These are phyloP conservation scores for Coffea humblotiana DNA, from an alignment of 305 asterid genomes.

Conservation along the genomic window DNA sequence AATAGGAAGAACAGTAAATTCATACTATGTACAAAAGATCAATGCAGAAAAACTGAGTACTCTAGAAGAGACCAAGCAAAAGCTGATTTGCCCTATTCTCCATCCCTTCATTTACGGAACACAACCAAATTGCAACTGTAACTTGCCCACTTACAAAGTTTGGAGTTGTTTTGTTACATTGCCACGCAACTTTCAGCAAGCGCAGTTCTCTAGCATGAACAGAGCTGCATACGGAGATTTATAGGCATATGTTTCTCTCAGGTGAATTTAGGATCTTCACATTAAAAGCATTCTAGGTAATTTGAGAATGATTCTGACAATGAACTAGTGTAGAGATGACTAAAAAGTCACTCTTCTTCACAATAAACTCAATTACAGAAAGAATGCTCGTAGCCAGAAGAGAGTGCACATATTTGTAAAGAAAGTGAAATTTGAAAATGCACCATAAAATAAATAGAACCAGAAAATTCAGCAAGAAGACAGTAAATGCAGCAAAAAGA, in stretches of 20 bases:
- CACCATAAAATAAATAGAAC: slow-evolving; percentile 16
- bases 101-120: neutral
- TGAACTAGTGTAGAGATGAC: neutral
- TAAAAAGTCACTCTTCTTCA: neutral
- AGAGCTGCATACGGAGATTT: neutral
- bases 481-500: neutral
- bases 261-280: neutral
- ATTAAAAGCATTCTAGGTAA: neutral
- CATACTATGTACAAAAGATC: neutral
- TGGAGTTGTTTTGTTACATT: neutral
- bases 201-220: neutral
- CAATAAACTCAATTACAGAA: neutral
- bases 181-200: neutral
- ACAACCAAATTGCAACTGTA: neutral
- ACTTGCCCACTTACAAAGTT: neutral
- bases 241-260: neutral
- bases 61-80: neutral
- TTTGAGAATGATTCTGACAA: neutral
- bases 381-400: neutral
- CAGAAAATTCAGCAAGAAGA: neutral
- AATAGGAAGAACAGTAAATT: neutral
- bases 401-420: neutral
- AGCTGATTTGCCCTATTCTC: neutral
- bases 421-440: neutral
- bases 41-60: neutral